phyloP scores from a whole-genome alignment of 1,139 yeast species.

The Yamadazyma triangularis region DNA sequence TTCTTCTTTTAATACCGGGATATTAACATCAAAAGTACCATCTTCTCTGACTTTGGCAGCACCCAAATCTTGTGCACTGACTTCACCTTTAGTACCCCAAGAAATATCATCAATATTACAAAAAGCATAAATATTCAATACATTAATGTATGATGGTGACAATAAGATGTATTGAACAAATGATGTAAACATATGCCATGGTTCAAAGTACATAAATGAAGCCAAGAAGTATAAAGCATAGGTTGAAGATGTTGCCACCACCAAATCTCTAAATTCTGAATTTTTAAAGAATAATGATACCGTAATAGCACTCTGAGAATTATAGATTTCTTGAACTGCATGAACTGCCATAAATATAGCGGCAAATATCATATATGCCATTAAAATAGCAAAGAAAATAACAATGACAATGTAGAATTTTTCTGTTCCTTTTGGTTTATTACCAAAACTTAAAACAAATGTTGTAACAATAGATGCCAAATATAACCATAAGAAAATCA shows the following conservation, averaged over 20 bases:
- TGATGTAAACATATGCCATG: constrained; percentile 51
- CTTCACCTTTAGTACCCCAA: constrained; percentile 51
- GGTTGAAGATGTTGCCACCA: constrained; percentile 44
- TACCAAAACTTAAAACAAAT: constrained; percentile 88
- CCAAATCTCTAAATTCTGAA: constrained; percentile 44
- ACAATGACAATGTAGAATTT: constrained; percentile 79
- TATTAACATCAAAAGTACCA: constrained; percentile 62
- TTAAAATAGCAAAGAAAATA: constrained; percentile 81
- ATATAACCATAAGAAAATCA: constrained; percentile 84
- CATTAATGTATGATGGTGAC: constrained; percentile 46
- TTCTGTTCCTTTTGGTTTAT: constrained; percentile 90
- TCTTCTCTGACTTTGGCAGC: constrained; percentile 63
- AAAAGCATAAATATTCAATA: constrained; percentile 45
- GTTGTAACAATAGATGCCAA: constrained; percentile 86
- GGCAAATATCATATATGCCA: constrained; percentile 84
- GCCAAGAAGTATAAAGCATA: constrained; percentile 45
- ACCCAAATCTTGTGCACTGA: constrained; percentile 43
- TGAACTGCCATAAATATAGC: constrained; percentile 48
- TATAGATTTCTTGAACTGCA: constrained; percentile 33
- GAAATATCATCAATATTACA: constrained; percentile 49
- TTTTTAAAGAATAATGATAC: constrained; percentile 37
- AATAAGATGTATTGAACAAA: constrained; percentile 42
- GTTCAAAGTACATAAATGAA: constrained; percentile 45
- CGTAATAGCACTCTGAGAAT: constrained; percentile 26
- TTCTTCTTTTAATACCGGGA: constrained; percentile 60